Base-by-base conservation (phyloP, 495 filamentous ascomycete genomes). In the Penicillium lividum region DNA sequence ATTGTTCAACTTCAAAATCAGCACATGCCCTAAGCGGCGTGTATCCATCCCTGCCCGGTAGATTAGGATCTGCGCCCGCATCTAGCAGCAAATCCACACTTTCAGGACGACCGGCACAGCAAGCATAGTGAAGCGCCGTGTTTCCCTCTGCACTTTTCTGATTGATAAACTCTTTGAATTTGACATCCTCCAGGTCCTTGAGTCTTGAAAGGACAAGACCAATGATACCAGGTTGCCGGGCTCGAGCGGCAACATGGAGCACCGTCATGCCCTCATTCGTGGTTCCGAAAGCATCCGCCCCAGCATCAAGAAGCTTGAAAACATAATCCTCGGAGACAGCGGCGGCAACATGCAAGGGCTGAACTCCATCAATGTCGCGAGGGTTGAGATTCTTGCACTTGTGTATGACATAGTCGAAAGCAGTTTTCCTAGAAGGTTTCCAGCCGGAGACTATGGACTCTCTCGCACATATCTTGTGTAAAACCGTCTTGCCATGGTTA, bases 51-150 rank as follows among this genome's bases (percentile, higher is more conserved):
- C 9, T 13, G 33, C 33, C 33, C 1, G 33, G 33, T 9, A 36
- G 1, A 13, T 36, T 36, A 36, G 33, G 33, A 46, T 60, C 60
- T 43, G 60, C 60, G n/a, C 53, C 63, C 16, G 60, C 56, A 33
- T 57, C 49, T 7, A 66, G 40, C 31, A 66, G 28, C 15, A 51
- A 5, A 5, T 54, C 15, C 10, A 65, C 62, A 1, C 40, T 63
- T 57, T 66, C 60, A 7, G 54, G 56, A 47, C 49, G 63, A 44
- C 63, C 56, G 16, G 58, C 50, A 30, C 48, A 46, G 48, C 61
- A 67, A 30, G 61, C 57, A 47, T 58, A 57, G 46, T 67, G 64
- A 31, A 67, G 58, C 6, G 61, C 61, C 30, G 61, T 27, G 10
- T 40, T 29, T 50, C 61, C 64, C 25, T 61, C 54, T 36, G 8